These are phyloP conservation scores for Pseudogymnoascus sp. DNA, from an alignment of 2,329 filamentous ascomycete genomes.

Conservation along the genomic window DNA sequence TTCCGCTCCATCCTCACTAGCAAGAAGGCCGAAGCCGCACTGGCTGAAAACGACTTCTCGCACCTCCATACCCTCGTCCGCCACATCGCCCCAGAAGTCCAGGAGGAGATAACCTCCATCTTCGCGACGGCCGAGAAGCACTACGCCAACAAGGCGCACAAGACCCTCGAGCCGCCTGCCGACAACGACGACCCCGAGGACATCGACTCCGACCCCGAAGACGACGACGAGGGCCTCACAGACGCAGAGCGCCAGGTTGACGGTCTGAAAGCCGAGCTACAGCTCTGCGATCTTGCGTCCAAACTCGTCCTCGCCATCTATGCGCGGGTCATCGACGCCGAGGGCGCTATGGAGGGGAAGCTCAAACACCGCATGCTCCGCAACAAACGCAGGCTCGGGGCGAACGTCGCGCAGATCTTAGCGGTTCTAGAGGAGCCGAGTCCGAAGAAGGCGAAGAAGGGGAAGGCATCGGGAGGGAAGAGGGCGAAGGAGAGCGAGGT, in stretches of 20 bases:
- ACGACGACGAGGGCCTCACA: constrained; percentile 47
- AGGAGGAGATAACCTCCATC: constrained; percentile 63
- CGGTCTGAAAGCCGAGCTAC: constrained; percentile 72
- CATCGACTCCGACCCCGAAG: constrained; percentile 55
- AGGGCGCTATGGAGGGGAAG: constrained; percentile 51
- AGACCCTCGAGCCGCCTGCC: constrained; percentile 54
- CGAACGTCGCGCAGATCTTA: constrained; percentile 75
- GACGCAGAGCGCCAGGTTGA: constrained; percentile 54
- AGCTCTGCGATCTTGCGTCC: constrained; percentile 75
- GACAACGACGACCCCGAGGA: constrained; percentile 69
- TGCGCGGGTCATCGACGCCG: constrained; percentile 64
- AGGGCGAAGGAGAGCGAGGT: constrained; percentile 24
- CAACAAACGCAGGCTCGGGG: constrained; percentile 73
- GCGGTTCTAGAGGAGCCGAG: constrained; percentile 69
- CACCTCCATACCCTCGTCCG: constrained; percentile 58
- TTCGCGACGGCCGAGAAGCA: constrained; percentile 71
- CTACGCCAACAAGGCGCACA: constrained; percentile 64
- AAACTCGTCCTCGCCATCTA: constrained; percentile 78
- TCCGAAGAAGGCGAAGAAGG: constrained; percentile 35
- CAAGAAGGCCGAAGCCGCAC: constrained; percentile 32
- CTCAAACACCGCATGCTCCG: constrained; percentile 66
- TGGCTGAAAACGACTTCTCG: constrained; percentile 37
- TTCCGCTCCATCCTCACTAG: constrained; percentile 64
- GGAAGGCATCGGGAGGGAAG: constrained; percentile 35
- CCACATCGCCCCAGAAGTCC: constrained; percentile 57